Base-by-base conservation (phyloP, 2,329 filamentous ascomycete species). In the Colletotrichum sidae region DNA sequence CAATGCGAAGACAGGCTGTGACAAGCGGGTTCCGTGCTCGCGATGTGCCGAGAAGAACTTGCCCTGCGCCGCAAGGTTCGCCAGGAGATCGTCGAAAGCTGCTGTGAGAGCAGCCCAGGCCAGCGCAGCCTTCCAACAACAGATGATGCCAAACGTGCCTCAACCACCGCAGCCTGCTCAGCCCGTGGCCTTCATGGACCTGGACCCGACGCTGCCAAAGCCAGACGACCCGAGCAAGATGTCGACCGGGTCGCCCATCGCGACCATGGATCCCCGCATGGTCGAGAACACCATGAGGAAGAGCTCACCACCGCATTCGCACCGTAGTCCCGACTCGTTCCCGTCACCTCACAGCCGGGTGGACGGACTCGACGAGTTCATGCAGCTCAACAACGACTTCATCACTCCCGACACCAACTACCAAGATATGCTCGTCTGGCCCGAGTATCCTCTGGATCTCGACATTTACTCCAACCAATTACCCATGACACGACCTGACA, bases 71-170 rank as follows among this genome's bases (percentile, higher is more conserved):
- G 80, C 82, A 2, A 77, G 84, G 12, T 86, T 81, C 71, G 83
- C 84, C 2, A 77, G 84, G 33, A 77, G 84, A 38, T 82, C 83
- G 2, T 81, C 81, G 35, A 86, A 86, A 70, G 79, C 78, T 3
- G 81, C 80, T 2, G 70, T 79, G 11, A 76, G 82, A 15, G 79
- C 78, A 2, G 79, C 81, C 4, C 81, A 83, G 59, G 78, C 77
- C 39, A 77, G 60, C 39, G 74, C 74, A 12, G 74, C 77, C 0
- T 74, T 76, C 52, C 76, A 71, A 44, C 72, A 68, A n/a, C 68
- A 69, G 12, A 65, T 72, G 15, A 58, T 73, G 67, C 54, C 69
- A 13, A 68, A 59, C 10, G 60, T 41, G 8, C 45, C 59, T 10
- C 64, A 59, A 49, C 55, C 52, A 53, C 70, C 49, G 49, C 70